Percentiles rank a stretch among this genome's conserved stretches.
Evolutionary conservation across 352 stramenopile species (phyloP).

Genomic region (Thraustochytrium sp.): DNA sequence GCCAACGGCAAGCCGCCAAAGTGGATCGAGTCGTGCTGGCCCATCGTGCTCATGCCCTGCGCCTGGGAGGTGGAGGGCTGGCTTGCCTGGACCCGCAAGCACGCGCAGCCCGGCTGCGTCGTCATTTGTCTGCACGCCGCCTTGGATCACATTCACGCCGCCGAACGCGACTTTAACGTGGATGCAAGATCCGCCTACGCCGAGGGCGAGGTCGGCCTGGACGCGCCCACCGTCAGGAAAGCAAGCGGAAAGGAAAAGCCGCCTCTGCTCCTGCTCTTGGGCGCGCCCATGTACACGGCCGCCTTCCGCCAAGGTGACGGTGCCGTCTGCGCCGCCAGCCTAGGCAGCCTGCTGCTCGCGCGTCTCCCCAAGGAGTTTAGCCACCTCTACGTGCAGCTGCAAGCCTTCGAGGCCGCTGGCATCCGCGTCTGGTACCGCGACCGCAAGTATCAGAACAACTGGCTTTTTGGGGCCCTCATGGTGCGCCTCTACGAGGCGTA

Average conservation of each 20-base stretch:
- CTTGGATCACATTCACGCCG: background rate
- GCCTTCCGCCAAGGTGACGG: background rate
- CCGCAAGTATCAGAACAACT: background rate
- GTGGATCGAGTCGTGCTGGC: background rate
- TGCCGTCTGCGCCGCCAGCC: background rate
- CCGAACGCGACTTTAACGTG: background rate
- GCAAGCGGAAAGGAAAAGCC: too few relatives aligned
- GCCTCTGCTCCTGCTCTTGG: background rate
- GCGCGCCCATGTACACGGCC: background rate
- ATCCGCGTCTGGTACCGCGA: background rate
- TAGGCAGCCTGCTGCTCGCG: background rate
- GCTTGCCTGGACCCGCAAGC: background rate
- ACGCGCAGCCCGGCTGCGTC: background rate
- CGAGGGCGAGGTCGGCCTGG: too few relatives aligned
- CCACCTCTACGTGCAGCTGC: background rate
- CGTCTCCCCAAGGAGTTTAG: background rate
- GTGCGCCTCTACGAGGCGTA: slow-evolving; percentile 1
- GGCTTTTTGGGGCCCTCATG: background rate
- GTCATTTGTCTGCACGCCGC: background rate
- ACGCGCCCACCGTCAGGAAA: too few relatives aligned
- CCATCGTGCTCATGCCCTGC: background rate
- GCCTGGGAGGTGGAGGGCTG: background rate
- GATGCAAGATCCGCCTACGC: background rate
- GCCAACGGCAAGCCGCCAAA: background rate
- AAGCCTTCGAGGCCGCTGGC: background rate